phyloP scores from a whole-genome alignment of 2,329 filamentous ascomycete genomes.

The Pseudogymnoascus sp. region DNA sequence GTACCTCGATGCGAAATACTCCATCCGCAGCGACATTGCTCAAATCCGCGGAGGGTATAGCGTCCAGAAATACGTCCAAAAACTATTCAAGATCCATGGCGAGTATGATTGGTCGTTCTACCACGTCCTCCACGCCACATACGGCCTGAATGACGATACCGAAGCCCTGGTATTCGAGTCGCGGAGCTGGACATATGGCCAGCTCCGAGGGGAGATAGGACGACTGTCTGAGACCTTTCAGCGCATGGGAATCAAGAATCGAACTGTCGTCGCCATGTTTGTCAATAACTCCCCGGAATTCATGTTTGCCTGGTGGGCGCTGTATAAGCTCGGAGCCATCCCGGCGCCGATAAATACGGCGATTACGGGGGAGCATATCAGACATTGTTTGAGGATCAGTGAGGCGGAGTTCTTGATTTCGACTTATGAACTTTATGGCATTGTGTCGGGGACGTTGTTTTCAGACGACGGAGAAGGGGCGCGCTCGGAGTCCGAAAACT shows the following conservation, averaged over 20 bases:
- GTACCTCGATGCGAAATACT: not conserved
- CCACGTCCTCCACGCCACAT: not conserved
- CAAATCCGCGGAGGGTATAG: not conserved
- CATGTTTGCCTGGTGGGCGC: conserved; percentile 2
- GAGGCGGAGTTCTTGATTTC: not conserved
- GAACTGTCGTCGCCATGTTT: not conserved
- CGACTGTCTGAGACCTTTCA: not conserved
- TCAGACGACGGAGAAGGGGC: not conserved
- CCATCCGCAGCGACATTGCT: not conserved
- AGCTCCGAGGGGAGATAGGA: not conserved
- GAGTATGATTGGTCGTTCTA: not conserved
- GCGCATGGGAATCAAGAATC: not conserved
- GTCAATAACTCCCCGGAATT: not conserved
- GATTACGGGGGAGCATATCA: not conserved
- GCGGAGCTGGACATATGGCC: not conserved
- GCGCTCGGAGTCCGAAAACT: not conserved
- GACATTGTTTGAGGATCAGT: not conserved
- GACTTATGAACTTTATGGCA: not conserved
- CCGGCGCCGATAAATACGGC: not conserved
- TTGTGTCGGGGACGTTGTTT: not conserved
- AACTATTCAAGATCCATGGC: not conserved
- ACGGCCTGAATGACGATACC: not conserved
- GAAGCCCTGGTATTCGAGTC: not conserved
- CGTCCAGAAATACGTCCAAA: not conserved
- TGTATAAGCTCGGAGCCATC: not conserved